Evolutionary conservation across 129 eudicot species (phyloP), one percentile per base, ranked within the genome.

Genomic region (Artemisia annua): DNA sequence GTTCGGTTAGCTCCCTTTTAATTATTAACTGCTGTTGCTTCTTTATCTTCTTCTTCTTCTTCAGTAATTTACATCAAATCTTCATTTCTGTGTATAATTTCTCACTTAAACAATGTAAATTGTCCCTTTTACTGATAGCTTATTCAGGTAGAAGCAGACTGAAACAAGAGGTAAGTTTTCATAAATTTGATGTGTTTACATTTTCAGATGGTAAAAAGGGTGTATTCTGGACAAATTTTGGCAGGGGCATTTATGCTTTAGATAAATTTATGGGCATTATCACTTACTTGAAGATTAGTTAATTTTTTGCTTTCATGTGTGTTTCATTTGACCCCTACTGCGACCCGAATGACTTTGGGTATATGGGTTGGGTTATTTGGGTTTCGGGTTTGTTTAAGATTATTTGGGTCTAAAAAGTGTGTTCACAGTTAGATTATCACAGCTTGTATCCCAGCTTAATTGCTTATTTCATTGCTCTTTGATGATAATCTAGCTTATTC

Each of bases 141-240:
- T 22, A 59, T 24, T 3, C 5, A 24, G 24, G 12, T 6, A 59
- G 64, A 59, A 59, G 64, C 11, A 59, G 64, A 22, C 39, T 59
- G 24, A 7, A 59, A 59, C 22, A 59, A 59, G 64, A 59, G 30
- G 11, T 24, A 59, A 59, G 64, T 59, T 20, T 59, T 59, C 64
- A 16, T 59, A 59, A 17, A 59, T 59, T 24, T 22, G 64, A 20
- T 59, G 64, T 24, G 52, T 48, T 48, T 48, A 48, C 52, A 10
- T 10, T 48, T 48, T 48, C 51, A 48, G 52, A 48, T 48, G 1
- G 14, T 48, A 48, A 48, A 48, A 48, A 48, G 51, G 51, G 51
- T 48, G 9, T 48, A 2, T 48, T 48, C 51, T 48, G 51, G 51
- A 48, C 51, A 48, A 48, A 48, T 48, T 48, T 48, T 8, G 51